phyloP scores from a whole-genome alignment of 2,329 filamentous ascomycete species.

The Fusarium buharicum region DNA sequence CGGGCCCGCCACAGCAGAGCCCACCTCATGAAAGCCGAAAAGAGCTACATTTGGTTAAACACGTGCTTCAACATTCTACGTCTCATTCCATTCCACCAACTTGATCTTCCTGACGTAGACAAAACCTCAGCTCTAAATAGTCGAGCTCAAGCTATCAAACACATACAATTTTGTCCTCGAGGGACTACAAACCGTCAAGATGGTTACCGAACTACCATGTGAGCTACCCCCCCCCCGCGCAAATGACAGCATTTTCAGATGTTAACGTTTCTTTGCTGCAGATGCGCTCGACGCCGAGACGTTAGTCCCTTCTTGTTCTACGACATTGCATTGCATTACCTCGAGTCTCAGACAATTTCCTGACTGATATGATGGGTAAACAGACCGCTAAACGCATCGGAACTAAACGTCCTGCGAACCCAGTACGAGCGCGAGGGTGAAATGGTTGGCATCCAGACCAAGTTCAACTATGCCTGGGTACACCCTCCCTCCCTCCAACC shows the following conservation, averaged over 20 bases:
- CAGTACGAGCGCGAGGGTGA: conserved; percentile 99
- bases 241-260: conserved; percentile 1
- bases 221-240: conserved; percentile 43
- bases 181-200: conserved; percentile 44
- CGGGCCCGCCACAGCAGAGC: conserved; percentile 39
- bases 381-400: conserved; percentile 88
- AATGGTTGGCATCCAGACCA: conserved; percentile 96
- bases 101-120: neutral
- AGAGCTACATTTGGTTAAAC: conserved; percentile 30
- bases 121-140: neutral
- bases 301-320: conserved; percentile 58
- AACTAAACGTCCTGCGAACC: conserved; percentile 89
- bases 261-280: conserved; percentile 53
- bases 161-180: neutral
- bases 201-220: conserved; percentile 63
- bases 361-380: conserved; percentile 17
- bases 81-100: conserved; percentile 7
- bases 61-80: conserved; percentile 11
- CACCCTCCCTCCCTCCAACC: neutral
- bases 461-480: conserved; percentile 99
- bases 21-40: conserved; percentile 25
- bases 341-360: conserved; percentile 5
- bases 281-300: conserved; percentile 98
- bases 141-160: neutral
- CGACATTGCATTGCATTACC: neutral